Conservation (phyloP, 1,284 basidiomycete species). For the Naganishia sp. region DNA sequence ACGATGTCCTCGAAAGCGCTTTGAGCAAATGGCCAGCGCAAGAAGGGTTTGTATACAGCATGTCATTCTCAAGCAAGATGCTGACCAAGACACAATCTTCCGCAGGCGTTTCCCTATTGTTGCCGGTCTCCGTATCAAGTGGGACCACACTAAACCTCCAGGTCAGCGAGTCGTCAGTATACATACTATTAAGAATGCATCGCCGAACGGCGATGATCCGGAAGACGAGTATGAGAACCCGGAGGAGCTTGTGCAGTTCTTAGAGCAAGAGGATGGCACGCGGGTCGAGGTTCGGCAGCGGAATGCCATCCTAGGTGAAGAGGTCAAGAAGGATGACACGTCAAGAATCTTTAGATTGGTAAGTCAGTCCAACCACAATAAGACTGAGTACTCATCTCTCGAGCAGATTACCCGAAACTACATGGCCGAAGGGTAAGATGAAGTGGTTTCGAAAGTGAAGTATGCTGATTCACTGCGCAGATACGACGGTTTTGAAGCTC, state of each 20-base stretch:
- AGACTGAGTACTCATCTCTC: neutral
- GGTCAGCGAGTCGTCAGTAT: slow-evolving; percentile 72
- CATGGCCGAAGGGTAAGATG: slow-evolving; percentile 48
- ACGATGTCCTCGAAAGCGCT: slow-evolving; percentile 76
- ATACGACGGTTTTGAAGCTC: slow-evolving; percentile 75
- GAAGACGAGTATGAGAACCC: slow-evolving; percentile 42
- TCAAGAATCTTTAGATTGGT: slow-evolving; percentile 72
- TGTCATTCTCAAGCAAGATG: slow-evolving; percentile 1
- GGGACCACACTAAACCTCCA: slow-evolving; percentile 72
- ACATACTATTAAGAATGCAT: slow-evolving; percentile 61
- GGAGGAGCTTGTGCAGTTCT: slow-evolving; percentile 47
- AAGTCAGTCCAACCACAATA: slow-evolving; percentile 42
- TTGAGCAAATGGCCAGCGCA: slow-evolving; percentile 82
- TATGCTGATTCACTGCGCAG: slow-evolving; percentile 59
- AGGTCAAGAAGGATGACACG: slow-evolving; percentile 60
- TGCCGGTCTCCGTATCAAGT: slow-evolving; percentile 79
- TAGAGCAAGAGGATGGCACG: slow-evolving; percentile 52
- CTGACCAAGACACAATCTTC: neutral
- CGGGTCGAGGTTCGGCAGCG: slow-evolving; percentile 52
- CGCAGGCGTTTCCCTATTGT: slow-evolving; percentile 81
- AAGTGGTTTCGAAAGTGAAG: slow-evolving; percentile 57
- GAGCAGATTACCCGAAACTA: slow-evolving; percentile 53
- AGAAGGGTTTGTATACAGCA: slow-evolving; percentile 66
- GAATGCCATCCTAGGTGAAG: slow-evolving; percentile 55
- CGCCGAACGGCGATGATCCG: slow-evolving; percentile 54